Evolutionary conservation across 2,329 filamentous ascomycete genomes (phyloP).

Genomic region (Sporothrix euskadiensis): DNA sequence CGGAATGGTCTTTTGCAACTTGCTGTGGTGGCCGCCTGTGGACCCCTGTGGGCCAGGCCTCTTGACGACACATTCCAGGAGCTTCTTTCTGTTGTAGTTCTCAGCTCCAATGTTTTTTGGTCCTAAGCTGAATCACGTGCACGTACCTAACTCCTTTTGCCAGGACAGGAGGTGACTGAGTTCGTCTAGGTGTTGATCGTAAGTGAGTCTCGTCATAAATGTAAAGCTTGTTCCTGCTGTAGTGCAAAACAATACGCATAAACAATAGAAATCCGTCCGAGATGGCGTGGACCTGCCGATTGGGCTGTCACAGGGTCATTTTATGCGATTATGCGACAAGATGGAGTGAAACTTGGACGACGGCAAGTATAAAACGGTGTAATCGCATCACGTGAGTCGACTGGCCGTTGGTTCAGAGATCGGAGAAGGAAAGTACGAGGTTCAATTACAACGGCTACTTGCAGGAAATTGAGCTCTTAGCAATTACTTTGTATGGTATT

Average conservation of each 20-base stretch:
- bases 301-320: background rate
- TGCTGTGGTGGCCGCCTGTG: background rate
- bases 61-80: slow-evolving; percentile 11
- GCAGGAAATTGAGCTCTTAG: background rate
- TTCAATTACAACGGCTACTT: background rate
- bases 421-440: background rate
- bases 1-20: background rate
- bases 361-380: background rate
- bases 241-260: background rate
- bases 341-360: background rate
- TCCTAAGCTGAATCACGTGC: background rate
- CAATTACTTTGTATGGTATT: background rate
- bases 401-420: background rate
- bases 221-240: background rate
- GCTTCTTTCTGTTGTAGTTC: background rate
- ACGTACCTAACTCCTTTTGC: background rate
- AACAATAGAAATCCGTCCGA: no score
- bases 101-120: background rate
- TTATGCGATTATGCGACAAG: background rate
- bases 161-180: background rate
- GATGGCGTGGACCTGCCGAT: background rate
- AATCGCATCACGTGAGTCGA: background rate
- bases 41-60: background rate
- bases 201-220: background rate
- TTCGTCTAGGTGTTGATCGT: background rate